phyloP scores from a whole-genome alignment of 2,329 filamentous ascomycete species.

The Colletotrichum chlorophyti region DNA sequence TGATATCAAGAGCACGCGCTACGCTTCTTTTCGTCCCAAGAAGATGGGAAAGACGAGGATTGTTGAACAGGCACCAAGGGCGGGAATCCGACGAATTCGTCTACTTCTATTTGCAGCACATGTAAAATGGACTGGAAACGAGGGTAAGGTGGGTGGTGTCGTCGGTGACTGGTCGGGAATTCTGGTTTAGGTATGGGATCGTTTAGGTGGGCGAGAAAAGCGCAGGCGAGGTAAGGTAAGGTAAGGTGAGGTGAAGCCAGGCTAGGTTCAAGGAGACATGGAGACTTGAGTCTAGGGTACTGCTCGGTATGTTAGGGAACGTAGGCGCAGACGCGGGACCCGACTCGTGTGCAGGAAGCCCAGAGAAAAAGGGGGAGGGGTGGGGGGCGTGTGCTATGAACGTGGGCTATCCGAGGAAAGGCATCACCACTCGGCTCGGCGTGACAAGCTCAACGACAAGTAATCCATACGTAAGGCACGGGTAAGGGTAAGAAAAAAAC shows the following conservation, averaged over 20 bases:
- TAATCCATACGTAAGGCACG: background rate
- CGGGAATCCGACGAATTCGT: background rate
- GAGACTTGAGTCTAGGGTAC: too few relatives aligned
- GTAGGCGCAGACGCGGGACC: slow-evolving; percentile 7
- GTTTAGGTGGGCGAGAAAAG: background rate
- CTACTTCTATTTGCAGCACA: background rate
- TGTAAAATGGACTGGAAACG: background rate
- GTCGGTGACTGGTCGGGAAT: background rate
- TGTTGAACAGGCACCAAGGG: background rate
- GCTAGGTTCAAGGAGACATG: background rate
- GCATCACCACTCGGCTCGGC: background rate
- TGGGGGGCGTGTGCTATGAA: slow-evolving; percentile 1
- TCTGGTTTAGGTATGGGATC: slow-evolving; percentile 10
- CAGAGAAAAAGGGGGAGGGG: slow-evolving; percentile 5
- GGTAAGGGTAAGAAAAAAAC: background rate
- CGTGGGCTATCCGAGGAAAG: background rate
- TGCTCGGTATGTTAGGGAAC: slow-evolving; percentile 26
- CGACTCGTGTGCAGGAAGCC: slow-evolving; percentile 13
- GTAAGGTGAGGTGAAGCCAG: background rate
- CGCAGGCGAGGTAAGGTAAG: slow-evolving; percentile 13
- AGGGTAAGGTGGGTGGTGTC: too few relatives aligned
- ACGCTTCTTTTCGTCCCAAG: background rate
- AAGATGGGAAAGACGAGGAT: background rate
- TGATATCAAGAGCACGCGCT: background rate
- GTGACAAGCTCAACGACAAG: background rate